Conservation (phyloP, 495 filamentous ascomycete genomes). For the Neurospora cerealis region DNA sequence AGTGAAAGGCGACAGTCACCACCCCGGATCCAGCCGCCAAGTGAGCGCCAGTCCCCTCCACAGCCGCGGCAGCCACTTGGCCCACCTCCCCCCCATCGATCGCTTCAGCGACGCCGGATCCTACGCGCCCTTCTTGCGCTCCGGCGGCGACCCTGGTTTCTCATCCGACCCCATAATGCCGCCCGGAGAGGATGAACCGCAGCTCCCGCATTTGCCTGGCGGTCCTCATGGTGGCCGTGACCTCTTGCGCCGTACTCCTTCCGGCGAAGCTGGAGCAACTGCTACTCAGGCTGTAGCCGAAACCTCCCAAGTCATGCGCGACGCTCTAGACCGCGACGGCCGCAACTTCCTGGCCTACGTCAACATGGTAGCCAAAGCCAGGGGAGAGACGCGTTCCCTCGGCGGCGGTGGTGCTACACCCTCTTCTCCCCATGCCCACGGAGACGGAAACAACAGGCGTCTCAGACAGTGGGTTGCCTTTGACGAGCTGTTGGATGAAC, state of each 20-base stretch:
- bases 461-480: constrained; percentile 41
- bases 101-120: constrained; percentile 28
- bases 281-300: not conserved
- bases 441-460: not conserved
- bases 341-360: constrained; percentile 47
- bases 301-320: constrained; percentile 13
- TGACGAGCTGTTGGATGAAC: constrained; percentile 47
- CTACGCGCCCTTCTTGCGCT: constrained; percentile 13
- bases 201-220: not conserved
- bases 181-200: constrained; percentile 3
- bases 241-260: not conserved
- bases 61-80: constrained; percentile 19
- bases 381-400: constrained; percentile 17
- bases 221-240: not conserved
- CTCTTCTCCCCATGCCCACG: not conserved
- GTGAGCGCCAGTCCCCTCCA: constrained; percentile 30
- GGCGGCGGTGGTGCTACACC: not conserved
- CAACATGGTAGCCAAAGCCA: constrained; percentile 23
- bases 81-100: constrained; percentile 17
- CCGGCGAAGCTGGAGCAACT: not conserved
- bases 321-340: constrained; percentile 28
- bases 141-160: constrained; percentile 17
- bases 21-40: constrained; percentile 13
- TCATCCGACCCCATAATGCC: constrained; percentile 8
- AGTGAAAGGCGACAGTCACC: constrained; percentile 18